Conservation (phyloP, 257 asterid genomes). For the Nicotiana undulata region DNA sequence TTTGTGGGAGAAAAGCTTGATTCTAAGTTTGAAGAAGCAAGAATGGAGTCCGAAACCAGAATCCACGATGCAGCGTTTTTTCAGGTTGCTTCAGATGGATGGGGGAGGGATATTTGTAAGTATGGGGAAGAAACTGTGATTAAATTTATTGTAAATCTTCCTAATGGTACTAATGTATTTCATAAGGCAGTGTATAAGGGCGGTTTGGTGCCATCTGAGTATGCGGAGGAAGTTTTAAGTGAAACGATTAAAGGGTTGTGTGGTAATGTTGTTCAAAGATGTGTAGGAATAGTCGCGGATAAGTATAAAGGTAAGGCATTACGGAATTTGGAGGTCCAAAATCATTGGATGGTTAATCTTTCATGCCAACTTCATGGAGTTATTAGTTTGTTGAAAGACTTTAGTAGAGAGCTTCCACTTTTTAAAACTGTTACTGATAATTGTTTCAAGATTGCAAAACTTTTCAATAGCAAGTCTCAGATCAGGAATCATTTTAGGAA, state of each 20-base stretch:
- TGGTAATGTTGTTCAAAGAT: slow-evolving; percentile 40
- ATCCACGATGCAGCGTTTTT: slow-evolving; percentile 68
- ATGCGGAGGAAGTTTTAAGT: slow-evolving; percentile 67
- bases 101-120: slow-evolving; percentile 39
- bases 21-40: slow-evolving; percentile 60
- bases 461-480: slow-evolving; percentile 51
- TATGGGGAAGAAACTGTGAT: slow-evolving; percentile 40
- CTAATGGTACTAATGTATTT: slow-evolving; percentile 69
- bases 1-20: slow-evolving; percentile 50
- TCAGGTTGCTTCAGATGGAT: slow-evolving; percentile 65
- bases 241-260: slow-evolving; percentile 48
- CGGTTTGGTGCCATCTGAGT: slow-evolving; percentile 45
- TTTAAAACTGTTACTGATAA: slow-evolving; percentile 46
- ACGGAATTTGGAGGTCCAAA: slow-evolving; percentile 53
- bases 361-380: slow-evolving; percentile 70
- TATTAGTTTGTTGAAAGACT: slow-evolving; percentile 64
- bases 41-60: slow-evolving; percentile 48
- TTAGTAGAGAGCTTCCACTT: slow-evolving; percentile 56
- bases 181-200: slow-evolving; percentile 43
- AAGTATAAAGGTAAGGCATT: slow-evolving; percentile 65
- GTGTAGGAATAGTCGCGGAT: slow-evolving; percentile 73
- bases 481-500: slow-evolving; percentile 52
- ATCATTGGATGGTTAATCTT: slow-evolving; percentile 81
- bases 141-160: slow-evolving; percentile 58
- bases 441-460: slow-evolving; percentile 56